Conservation (phyloP, 805 yeast species). For the Yamadazyma takamatsuzukensis region DNA sequence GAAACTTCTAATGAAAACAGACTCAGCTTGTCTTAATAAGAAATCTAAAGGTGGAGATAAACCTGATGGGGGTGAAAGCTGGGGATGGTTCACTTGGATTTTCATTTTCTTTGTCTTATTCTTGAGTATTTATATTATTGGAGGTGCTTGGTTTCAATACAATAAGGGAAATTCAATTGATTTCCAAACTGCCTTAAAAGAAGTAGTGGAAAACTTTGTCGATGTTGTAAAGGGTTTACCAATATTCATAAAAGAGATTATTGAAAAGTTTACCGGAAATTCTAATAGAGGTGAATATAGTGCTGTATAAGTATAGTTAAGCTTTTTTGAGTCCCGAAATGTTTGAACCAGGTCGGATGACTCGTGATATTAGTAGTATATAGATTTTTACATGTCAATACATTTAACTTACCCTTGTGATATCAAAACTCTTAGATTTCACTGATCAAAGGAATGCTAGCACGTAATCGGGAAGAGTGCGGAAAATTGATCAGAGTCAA, state of each 20-base stretch:
- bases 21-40: constrained; percentile 36
- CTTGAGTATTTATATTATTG: constrained; percentile 67
- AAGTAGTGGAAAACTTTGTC: constrained; percentile 64
- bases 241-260: constrained; percentile 61
- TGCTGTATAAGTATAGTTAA: constrained; percentile 74
- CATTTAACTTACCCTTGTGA: too few species aligned
- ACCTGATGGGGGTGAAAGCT: constrained; percentile 43
- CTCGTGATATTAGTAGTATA: too few species aligned
- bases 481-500: too few species aligned
- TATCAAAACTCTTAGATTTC: too few species aligned
- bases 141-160: constrained; percentile 73
- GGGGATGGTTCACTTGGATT: constrained; percentile 84
- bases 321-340: too few species aligned
- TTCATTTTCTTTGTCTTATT: constrained; percentile 70
- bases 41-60: constrained; percentile 27
- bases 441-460: too few species aligned
- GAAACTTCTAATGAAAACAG: constrained; percentile 25
- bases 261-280: constrained; percentile 60
- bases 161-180: constrained; percentile 69
- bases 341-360: too few species aligned
- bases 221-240: constrained; percentile 61
- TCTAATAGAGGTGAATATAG: constrained; percentile 83
- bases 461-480: too few species aligned
- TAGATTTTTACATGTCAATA: too few species aligned
- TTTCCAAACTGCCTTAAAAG: constrained; percentile 67